Evolutionary conservation across 345 rosid genomes (phyloP).

Genomic region (Schrenkiella parvula): DNA sequence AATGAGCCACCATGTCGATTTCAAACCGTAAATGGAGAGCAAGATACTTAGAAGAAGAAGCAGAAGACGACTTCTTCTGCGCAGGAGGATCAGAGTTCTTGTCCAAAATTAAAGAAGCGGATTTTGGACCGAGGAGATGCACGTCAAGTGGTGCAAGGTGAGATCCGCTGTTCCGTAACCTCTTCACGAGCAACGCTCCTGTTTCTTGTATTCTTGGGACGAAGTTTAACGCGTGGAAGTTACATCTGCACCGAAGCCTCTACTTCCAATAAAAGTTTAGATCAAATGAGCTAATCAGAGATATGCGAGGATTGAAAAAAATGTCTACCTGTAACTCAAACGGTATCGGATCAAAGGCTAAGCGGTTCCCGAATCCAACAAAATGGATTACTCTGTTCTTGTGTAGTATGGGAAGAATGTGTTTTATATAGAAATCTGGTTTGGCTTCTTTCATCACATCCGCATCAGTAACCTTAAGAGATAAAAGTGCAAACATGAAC

Average conservation of each 20-base stretch:
- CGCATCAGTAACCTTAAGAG: constrained; percentile 61
- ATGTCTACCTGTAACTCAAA: constrained; percentile 70
- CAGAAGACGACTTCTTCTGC: background rate
- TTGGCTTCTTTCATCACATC: constrained; percentile 81
- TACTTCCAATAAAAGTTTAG: constrained; percentile 36
- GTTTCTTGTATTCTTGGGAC: constrained; percentile 79
- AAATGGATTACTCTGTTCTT: constrained; percentile 78
- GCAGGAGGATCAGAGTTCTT: constrained; percentile 15
- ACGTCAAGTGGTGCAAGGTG: constrained; percentile 57
- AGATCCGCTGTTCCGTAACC: constrained; percentile 46
- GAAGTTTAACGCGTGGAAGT: constrained; percentile 77
- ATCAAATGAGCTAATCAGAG: background rate
- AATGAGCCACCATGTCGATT: constrained; percentile 98
- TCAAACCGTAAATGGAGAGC: constrained; percentile 90
- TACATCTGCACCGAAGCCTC: constrained; percentile 99
- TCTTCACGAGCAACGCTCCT: constrained; percentile 65
- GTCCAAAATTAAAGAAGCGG: constrained; percentile 38
- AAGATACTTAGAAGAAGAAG: constrained; percentile 60
- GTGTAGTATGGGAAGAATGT: constrained; percentile 69
- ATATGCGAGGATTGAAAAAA: background rate
- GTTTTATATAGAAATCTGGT: constrained; percentile 62
- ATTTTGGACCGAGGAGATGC: constrained; percentile 60
- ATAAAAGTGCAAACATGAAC: constrained; percentile 15
- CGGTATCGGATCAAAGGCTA: constrained; percentile 91
- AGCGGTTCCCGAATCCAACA: constrained; percentile 88